Conservation (phyloP, 148 eudicot species). For the Rhododendron ovatum region DNA sequence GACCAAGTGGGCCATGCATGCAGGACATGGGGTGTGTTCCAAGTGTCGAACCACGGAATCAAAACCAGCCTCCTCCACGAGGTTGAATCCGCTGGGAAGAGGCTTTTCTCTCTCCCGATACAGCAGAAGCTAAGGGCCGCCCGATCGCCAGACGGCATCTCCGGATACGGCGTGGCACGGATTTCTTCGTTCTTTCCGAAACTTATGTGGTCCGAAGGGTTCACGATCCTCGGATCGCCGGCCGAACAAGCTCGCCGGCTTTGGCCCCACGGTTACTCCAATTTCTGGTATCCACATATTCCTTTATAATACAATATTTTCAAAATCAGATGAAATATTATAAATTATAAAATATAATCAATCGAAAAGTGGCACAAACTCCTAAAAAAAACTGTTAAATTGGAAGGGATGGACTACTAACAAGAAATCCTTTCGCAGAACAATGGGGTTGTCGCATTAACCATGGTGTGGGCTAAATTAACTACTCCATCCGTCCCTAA, state of each 20-base stretch:
- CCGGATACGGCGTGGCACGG: conserved; percentile 73
- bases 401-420: no score
- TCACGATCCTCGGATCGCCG: conserved; percentile 79
- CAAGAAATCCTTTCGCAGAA: neutral
- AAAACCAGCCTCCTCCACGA: conserved; percentile 28
- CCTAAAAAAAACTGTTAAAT: no score
- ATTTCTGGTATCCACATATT: conserved; percentile 50
- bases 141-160: conserved; percentile 36
- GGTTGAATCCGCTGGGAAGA: conserved; percentile 32
- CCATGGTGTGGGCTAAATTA: neutral
- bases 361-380: no score
- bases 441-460: neutral
- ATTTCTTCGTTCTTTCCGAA: conserved; percentile 68
- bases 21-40: conserved; percentile 78
- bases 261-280: conserved; percentile 67
- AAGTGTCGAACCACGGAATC: conserved; percentile 58
- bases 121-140: conserved; percentile 68
- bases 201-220: conserved; percentile 87
- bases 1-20: conserved; percentile 62
- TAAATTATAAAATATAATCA: no score
- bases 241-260: conserved; percentile 71
- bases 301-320: neutral
- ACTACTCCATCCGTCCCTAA: no score
- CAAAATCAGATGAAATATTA: no score
- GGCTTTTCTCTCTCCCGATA: conserved; percentile 57